Evolutionary conservation across 495 filamentous ascomycete genomes (phyloP).

Genomic region (Rostrohypoxylon terebratum): DNA sequence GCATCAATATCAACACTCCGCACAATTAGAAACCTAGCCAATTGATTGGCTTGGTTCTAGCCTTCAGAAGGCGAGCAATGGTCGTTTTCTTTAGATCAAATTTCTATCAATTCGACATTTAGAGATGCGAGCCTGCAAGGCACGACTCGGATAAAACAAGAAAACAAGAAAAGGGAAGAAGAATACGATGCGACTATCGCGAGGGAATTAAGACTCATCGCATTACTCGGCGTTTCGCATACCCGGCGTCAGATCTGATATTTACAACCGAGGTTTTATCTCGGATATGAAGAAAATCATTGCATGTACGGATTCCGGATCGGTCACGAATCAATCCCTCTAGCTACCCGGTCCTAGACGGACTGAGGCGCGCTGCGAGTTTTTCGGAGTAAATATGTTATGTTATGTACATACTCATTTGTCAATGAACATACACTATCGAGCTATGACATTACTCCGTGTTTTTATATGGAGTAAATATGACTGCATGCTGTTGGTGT

Average conservation of each 20-base stretch:
- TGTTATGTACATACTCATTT: conserved; percentile 40
- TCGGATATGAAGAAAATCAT: conserved; percentile 16
- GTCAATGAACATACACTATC: conserved; percentile 38
- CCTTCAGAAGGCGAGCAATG: background rate
- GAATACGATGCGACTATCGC: conserved; percentile 13
- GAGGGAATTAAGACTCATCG: conserved; percentile 22
- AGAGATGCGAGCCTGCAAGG: conserved; percentile 16
- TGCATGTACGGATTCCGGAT: conserved; percentile 30
- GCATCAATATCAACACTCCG: background rate
- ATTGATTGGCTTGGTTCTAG: background rate
- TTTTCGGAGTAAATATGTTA: conserved; percentile 33
- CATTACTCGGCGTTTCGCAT: conserved; percentile 44
- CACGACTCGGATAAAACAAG: conserved; percentile 23
- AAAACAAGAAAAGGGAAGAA: conserved; percentile 9
- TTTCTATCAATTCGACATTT: conserved; percentile 16
- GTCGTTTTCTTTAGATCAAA: conserved; percentile 3
- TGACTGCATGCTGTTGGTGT: background rate
- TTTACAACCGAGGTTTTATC: conserved; percentile 28
- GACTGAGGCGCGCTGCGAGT: background rate
- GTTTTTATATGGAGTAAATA: background rate
- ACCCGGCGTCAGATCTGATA: conserved; percentile 25
- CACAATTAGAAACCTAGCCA: background rate
- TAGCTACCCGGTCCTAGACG: conserved; percentile 19
- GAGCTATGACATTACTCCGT: conserved; percentile 2
- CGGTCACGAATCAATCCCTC: conserved; percentile 16